Base-by-base conservation (phyloP, 2,329 filamentous ascomycete species). In the Pseudopithomyces maydicus region DNA sequence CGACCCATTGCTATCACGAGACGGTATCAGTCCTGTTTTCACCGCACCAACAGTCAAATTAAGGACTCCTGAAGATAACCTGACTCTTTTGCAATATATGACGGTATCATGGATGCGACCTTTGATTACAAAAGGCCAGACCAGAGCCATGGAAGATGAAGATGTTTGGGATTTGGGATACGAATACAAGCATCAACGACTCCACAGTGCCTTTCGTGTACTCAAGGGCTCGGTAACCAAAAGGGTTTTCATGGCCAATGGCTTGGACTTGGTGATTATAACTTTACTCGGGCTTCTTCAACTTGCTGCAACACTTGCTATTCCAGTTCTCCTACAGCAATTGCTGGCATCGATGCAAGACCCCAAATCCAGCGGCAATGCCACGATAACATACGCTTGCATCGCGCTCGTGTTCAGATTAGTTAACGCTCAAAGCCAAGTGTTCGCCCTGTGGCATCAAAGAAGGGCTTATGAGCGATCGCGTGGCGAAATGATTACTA, bases 81-180 rank as follows among this genome's bases (percentile, higher is more conserved):
- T 96, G 22, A 90, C 84, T 0, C 79, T 93, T 0, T 92, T 91
- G 84, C 90, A 93, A 64, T 97, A 91, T 77, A 90, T 94, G 85
- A 88, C 86, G 6, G 89, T 96, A 26, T 90, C 86, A 0, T 97
- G 92, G 92, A 88, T 96, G 77, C 80, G 81, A 0, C 89, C 92
- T 0, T 77, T 96, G 6, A 91, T 96, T 12, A 78, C 80, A 1
- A 75, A 87, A 22, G 91, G 89, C 1, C 84, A 81, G 41, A 78
- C 80, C 29, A 81, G 86, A 39, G 88, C 92, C 64, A 79, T 97
- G 8, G 79, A 92, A 35, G 88, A 92, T 38, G 84, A 88, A 36
- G 91, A 97, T 70, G 89, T 97, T 1, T 97, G 92, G 92, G 79
- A 84, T 38, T 78, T 97, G 0, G 87, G 88, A 0, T 90, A 87